Evolutionary conservation across 2,329 filamentous ascomycete genomes (phyloP).

Genomic region (Alternaria sp.): DNA sequence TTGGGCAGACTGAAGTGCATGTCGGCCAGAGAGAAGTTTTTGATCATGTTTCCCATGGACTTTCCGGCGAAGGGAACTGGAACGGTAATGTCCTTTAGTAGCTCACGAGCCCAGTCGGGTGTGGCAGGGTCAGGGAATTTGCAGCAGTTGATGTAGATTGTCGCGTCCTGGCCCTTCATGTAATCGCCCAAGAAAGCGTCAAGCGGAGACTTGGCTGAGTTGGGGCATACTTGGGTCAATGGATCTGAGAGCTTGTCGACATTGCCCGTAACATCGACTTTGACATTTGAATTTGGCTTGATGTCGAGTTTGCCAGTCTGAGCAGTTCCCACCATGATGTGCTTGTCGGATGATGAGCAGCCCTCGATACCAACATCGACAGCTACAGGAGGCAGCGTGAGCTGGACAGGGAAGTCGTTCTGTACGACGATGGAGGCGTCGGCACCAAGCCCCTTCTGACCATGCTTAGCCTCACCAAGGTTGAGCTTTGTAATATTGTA

Average conservation of each 20-base stretch:
- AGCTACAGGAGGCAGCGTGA: constrained; percentile 79
- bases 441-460: constrained; percentile 74
- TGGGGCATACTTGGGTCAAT: constrained; percentile 77
- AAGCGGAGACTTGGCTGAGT: constrained; percentile 80
- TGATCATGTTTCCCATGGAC: constrained; percentile 82
- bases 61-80: constrained; percentile 85
- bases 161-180: constrained; percentile 79
- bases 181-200: constrained; percentile 83
- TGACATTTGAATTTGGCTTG: constrained; percentile 71
- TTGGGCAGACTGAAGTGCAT: constrained; percentile 87
- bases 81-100: constrained; percentile 82
- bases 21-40: constrained; percentile 84
- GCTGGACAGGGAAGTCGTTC: constrained; percentile 80
- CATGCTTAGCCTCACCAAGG: constrained; percentile 72
- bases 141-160: constrained; percentile 83
- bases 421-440: constrained; percentile 76
- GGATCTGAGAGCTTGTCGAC: constrained; percentile 77
- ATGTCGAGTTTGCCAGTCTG: constrained; percentile 73
- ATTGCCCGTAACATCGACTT: constrained; percentile 73
- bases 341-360: constrained; percentile 74
- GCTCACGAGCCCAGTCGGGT: constrained; percentile 81
- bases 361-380: constrained; percentile 88
- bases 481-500: constrained; percentile 85
- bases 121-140: constrained; percentile 70
- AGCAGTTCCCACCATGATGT: constrained; percentile 81